Evolutionary conservation across 768 basidiomycete genomes (phyloP), one percentile per base, ranked within the genome.

Genomic region (Crepidotus variabilis): DNA sequence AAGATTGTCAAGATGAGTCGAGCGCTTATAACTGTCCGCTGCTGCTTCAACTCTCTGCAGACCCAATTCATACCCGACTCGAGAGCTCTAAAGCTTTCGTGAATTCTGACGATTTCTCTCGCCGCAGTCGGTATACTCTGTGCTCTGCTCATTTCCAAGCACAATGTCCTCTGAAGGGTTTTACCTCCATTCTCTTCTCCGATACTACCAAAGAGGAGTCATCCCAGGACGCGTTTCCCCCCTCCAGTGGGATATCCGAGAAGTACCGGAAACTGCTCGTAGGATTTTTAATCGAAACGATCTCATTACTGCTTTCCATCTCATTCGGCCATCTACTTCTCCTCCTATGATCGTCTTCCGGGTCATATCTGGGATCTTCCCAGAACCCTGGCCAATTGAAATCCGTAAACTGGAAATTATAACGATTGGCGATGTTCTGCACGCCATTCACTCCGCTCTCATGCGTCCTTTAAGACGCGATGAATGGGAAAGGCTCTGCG

Each of bases 241-340:
- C 8, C 56, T 83, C 35, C 55, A 74, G 13, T 85, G 83, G 83
- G 82, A 85, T 62, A 45, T 81, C 47, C 77, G 81, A 34, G 67
- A 72, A 52, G 24, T 70, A 18, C 80, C 81, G 7, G 56, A 62
- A 4, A 66, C 65, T n/a, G 69, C 69, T 22, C 64, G 69, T 20
- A 66, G 69, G 24, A 61, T 69, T 48, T 35, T 56, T 7, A 58
- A 60, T 7, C 62, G 63, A 11, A 63, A 68, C 14, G 51, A 63
- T 14, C 39, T 64, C 0, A 60, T 74, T 24, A 60, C 70, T 11
- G 55, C 66, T 7, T 56, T 69, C 43, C 68, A 77, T 16, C 70
- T 82, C 47, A 57, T 65, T 2, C 72, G 76, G 48, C 67, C 59
- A 50, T 83, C 79, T 2, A 83, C 80, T 2, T 46, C 50, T 10